Percentiles rank a stretch among this genome's conserved stretches.
Conservation (phyloP, 2,329 filamentous ascomycete species). For the Neopestalotiopsis clavispora region DNA sequence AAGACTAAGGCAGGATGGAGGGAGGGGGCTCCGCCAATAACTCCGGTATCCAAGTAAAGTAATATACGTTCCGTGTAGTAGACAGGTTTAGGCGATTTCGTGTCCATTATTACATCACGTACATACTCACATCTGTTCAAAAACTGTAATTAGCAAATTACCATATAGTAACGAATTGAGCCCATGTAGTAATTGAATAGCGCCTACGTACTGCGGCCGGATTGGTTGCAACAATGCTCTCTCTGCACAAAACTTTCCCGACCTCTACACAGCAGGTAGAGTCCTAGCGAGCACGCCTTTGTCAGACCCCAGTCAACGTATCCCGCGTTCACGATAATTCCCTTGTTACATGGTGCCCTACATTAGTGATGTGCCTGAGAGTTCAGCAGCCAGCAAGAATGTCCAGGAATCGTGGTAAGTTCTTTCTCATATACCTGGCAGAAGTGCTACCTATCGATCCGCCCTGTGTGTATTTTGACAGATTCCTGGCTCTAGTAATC, state of each 20-base stretch:
- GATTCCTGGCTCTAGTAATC: too few relatives aligned
- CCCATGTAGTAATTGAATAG: neutral
- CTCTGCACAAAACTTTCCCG: neutral
- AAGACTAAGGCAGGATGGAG: neutral
- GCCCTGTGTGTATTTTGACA: too few relatives aligned
- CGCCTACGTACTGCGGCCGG: neutral
- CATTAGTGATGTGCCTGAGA: neutral
- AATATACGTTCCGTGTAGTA: too few relatives aligned
- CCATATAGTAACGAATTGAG: neutral
- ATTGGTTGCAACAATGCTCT: neutral
- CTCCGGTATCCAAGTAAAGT: neutral
- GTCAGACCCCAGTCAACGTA: neutral
- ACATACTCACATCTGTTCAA: too few relatives aligned
- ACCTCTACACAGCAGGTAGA: neutral
- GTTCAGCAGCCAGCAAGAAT: neutral
- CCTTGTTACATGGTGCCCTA: neutral
- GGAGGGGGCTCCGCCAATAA: neutral
- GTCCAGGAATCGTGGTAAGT: too few relatives aligned
- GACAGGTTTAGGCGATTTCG: too few relatives aligned
- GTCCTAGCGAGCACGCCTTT: neutral
- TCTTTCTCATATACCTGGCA: too few relatives aligned
- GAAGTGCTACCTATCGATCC: too few relatives aligned
- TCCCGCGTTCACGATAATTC: neutral
- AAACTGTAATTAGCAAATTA: neutral
- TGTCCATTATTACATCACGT: too few relatives aligned